Conservation (phyloP, 257 asterid species). For the Forsythia suspensa region DNA sequence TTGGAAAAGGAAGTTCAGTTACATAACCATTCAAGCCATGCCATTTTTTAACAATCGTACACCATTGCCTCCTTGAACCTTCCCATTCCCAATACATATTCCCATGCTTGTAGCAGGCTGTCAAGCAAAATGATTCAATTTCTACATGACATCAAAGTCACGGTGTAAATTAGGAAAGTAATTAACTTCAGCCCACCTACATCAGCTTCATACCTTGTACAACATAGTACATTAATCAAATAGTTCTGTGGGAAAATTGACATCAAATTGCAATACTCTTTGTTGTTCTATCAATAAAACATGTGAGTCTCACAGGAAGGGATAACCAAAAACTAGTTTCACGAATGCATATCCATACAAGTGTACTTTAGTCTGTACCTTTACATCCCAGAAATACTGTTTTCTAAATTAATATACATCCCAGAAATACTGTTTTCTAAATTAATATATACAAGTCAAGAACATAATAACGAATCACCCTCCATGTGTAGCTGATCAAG, state of each 20-base stretch:
- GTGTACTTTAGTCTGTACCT: not conserved
- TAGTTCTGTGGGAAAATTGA: not conserved
- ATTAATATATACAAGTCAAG: too few relatives aligned
- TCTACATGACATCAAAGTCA: constrained; percentile 3
- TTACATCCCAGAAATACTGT: not conserved
- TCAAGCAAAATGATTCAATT: not conserved
- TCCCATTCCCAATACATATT: constrained; percentile 3
- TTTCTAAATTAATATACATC: not conserved
- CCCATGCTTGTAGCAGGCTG: not conserved
- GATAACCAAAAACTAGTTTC: not conserved
- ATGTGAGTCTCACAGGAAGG: not conserved
- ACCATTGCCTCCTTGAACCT: not conserved
- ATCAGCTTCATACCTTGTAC: not conserved
- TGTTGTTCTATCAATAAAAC: constrained; percentile 8
- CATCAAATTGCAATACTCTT: not conserved
- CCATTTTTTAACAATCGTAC: not conserved
- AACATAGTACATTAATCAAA: not conserved
- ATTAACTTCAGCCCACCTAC: not conserved
- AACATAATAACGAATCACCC: not conserved
- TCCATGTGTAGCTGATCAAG: constrained; percentile 1
- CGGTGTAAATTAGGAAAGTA: not conserved
- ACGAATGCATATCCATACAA: not conserved
- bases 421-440: not conserved
- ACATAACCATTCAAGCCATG: not conserved
- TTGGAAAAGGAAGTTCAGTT: constrained; percentile 13